A percentile compares a stretch with the other conserved stretches of the same genome.
phyloP scores from a whole-genome alignment of 768 basidiomycete species.

The Gloeostereum incarnatum region DNA sequence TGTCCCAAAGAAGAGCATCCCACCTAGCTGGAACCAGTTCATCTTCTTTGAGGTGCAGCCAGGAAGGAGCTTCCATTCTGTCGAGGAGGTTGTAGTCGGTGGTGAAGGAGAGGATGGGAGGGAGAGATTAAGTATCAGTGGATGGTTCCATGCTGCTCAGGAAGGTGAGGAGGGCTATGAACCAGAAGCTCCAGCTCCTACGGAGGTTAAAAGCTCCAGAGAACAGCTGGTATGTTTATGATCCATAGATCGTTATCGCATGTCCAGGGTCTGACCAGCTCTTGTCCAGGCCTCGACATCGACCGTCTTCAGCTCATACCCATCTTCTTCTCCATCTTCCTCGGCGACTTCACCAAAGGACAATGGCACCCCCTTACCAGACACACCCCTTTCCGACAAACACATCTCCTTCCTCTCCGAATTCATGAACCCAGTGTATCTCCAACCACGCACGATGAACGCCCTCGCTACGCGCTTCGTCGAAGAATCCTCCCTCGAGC shows the following conservation, averaged over 20 bases:
- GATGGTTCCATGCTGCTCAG: conserved; percentile 94
- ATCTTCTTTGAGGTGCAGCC: conserved; percentile 91
- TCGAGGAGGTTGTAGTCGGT: conserved; percentile 91
- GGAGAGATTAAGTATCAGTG: conserved; percentile 80
- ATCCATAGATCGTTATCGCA: conserved; percentile 4
- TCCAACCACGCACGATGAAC: conserved; percentile 72
- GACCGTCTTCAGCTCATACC: conserved; percentile 49
- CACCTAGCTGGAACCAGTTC: conserved; percentile 86
- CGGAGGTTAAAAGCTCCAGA: conserved; percentile 66
- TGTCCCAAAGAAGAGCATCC: conserved; percentile 56
- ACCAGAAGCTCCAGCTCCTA: conserved; percentile 29
- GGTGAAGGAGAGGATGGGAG: conserved; percentile 57
- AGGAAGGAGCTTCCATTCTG: conserved; percentile 90
- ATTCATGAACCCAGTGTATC: conserved; percentile 87
- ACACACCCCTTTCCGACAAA: conserved; percentile 42
- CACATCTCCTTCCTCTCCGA: conserved; percentile 68
- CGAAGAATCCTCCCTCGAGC: conserved; percentile 79
- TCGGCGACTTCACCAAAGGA: too few relatives aligned
- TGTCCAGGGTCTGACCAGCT: conserved; percentile 7
- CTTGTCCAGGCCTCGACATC: conserved; percentile 47
- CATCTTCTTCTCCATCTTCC: conserved; percentile 28
- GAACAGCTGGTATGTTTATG: conserved; percentile 77
- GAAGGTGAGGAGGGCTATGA: conserved; percentile 86
- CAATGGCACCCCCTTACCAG: conserved; percentile 39
- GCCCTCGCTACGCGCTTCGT: conserved; percentile 75